A percentile compares a stretch with the other conserved stretches of the same genome.
These are phyloP conservation scores for Suillus alpinus DNA, from an alignment of 768 basidiomycete species.

Conservation along the genomic window DNA sequence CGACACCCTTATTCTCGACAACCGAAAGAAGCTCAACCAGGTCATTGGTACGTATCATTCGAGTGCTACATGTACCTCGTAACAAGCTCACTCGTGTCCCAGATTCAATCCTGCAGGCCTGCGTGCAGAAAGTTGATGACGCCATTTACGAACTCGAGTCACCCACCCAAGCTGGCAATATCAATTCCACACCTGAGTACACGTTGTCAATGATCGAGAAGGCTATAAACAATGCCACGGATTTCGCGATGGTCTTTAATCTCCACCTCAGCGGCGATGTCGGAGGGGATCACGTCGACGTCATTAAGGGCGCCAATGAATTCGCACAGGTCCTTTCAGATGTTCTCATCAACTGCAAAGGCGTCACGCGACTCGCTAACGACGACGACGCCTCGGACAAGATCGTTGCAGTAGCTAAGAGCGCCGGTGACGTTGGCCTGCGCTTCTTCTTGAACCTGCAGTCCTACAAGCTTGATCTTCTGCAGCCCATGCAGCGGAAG, in stretches of 20 bases:
- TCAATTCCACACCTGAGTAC: conserved; percentile 97
- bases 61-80: conserved; percentile 4
- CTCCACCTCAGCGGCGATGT: conserved; percentile 82
- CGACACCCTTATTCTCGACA: conserved; percentile 93
- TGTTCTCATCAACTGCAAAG: conserved; percentile 91
- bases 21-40: conserved; percentile 95
- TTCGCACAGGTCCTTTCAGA: conserved; percentile 92
- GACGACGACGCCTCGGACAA: conserved; percentile 93
- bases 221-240: conserved; percentile 88
- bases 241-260: conserved; percentile 94
- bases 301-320: conserved; percentile 97
- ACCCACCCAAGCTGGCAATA: conserved; percentile 89
- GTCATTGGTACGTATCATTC: conserved; percentile 70
- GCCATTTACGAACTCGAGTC: conserved; percentile 98
- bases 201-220: conserved; percentile 99
- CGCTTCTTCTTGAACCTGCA: conserved; percentile 95
- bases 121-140: conserved; percentile 96
- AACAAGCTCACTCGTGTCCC: conserved; percentile 13
- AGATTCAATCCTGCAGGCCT: conserved; percentile 97
- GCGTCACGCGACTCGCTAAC: conserved; percentile 87
- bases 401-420: conserved; percentile 80
- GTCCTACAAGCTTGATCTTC: conserved; percentile 87
- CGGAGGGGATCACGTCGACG: conserved; percentile 95
- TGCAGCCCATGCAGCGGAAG: conserved; percentile 71
- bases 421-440: conserved; percentile 82